Conservation (phyloP, 371 early-diverging fungal genomes). For the Saksenaea oblongispora region DNA sequence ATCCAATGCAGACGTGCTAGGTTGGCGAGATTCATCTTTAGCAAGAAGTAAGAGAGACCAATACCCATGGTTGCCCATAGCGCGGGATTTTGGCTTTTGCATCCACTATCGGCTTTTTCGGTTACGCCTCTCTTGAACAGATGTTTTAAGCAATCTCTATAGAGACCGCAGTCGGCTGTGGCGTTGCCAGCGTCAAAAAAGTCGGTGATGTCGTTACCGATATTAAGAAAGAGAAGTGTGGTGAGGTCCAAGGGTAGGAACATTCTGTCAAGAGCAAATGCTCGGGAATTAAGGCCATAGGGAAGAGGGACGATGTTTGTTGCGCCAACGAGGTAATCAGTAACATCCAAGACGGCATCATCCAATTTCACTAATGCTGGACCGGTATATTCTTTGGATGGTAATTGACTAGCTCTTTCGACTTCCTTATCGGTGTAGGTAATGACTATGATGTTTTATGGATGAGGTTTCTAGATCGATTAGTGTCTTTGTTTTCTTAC, state of each 20-base stretch:
- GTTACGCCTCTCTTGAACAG: slow-evolving; percentile 40
- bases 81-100: slow-evolving; percentile 42
- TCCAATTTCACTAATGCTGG: slow-evolving; percentile 40
- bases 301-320: slow-evolving; percentile 38
- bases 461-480: not conserved
- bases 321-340: slow-evolving; percentile 34
- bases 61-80: slow-evolving; percentile 52
- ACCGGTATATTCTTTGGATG: slow-evolving; percentile 20
- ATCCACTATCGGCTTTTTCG: slow-evolving; percentile 26
- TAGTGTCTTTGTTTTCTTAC: slow-evolving; percentile 11
- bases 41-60: slow-evolving; percentile 36
- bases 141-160: slow-evolving; percentile 28
- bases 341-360: slow-evolving; percentile 45
- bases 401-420: slow-evolving; percentile 17
- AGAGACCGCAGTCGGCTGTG: slow-evolving; percentile 22
- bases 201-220: slow-evolving; percentile 46
- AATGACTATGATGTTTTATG: slow-evolving; percentile 25
- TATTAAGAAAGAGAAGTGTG: slow-evolving; percentile 35
- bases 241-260: slow-evolving; percentile 45
- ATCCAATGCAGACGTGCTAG: slow-evolving; percentile 38
- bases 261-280: slow-evolving; percentile 44
- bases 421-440: slow-evolving; percentile 26
- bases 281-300: slow-evolving; percentile 32
- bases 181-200: slow-evolving; percentile 34
- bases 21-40: slow-evolving; percentile 48